phyloP scores from a whole-genome alignment of 805 yeast species.

The Candida ulmi region DNA sequence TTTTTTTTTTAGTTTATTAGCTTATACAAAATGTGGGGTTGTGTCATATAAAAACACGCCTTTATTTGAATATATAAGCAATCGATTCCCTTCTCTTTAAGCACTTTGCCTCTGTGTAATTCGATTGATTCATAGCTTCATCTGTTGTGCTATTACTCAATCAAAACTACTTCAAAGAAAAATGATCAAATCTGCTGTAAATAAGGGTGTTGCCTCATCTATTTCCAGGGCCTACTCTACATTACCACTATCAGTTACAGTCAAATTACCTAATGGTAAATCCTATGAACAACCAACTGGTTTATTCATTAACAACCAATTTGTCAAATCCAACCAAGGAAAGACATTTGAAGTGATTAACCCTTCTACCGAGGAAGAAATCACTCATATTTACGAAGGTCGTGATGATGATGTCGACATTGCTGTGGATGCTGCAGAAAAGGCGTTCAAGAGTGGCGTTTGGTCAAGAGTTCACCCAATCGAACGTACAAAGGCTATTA shows the following conservation, averaged over 20 bases:
- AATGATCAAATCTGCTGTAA: too few relatives aligned
- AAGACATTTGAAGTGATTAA: constrained; percentile 55
- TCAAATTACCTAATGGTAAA: constrained; percentile 63
- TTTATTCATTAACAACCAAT: constrained; percentile 67
- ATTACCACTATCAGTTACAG: constrained; percentile 38
- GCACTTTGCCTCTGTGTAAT: too few relatives aligned
- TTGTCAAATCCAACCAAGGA: constrained; percentile 49
- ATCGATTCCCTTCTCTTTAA: too few relatives aligned
- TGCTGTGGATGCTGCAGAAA: constrained; percentile 76
- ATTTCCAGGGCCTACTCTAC: not conserved
- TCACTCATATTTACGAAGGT: constrained; percentile 66
- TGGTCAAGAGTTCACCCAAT: constrained; percentile 71
- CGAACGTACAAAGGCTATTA: constrained; percentile 52
- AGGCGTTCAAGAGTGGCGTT: constrained; percentile 61
- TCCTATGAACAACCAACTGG: constrained; percentile 71
- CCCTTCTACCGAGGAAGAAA: constrained; percentile 64
- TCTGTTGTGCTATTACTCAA: too few relatives aligned
- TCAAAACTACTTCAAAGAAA: too few relatives aligned
- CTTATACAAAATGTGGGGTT: not conserved
- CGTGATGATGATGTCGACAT: constrained; percentile 67
- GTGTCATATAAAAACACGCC: not conserved
- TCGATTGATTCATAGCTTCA: too few relatives aligned
- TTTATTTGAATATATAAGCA: not conserved
- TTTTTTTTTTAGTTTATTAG: too few relatives aligned
- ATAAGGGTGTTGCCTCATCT: not conserved